Base-by-base conservation (phyloP, 2,329 filamentous ascomycete genomes). In the Intubia oerlemansii region DNA sequence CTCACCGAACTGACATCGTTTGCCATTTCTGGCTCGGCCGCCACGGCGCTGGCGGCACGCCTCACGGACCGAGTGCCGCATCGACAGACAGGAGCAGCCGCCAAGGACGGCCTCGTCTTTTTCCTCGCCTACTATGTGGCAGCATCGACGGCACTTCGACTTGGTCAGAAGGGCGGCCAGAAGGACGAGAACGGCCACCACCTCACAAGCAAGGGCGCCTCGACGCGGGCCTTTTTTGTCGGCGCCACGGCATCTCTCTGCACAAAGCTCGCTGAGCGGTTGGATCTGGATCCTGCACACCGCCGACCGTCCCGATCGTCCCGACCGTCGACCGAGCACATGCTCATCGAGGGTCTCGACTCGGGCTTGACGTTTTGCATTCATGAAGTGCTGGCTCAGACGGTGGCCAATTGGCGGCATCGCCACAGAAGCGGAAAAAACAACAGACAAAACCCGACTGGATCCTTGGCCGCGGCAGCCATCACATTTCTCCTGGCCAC, bases 291-390 rank as follows among this genome's bases (percentile, higher is more conserved):
- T n/a, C n/a, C n/a, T n/a, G n/a, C n/a, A n/a, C n/a, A n/a, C n/a
- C n/a, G n/a, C n/a, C n/a, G 48, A 21, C n/a, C 8, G 8, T 8
- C 19, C 19, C 27, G 16, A 12, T 19, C 17, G 58, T 92, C 19
- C 61, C 63, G 7, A 63, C 85, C 10, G 79, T 80, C 6, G 61
- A 77, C 91, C 16, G 77, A 76, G 13, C 80, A 81, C 2, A 73
- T 66, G 14, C 48, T 91, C 33, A 59, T 92, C 22, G 52, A 91
- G 28, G 84, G 82, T 1, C 56, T 91, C 17, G 92, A 92, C 42
- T 82, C 84, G 2, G 74, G 75, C 38, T 62, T 92, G 37, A 91
- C 84, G 0, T 84, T 92, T 45, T 71, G 85, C 39, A 54, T 91
- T 17, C 79, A 90, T 42, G 72, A 80, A 39, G 52, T 72, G 7